Evolutionary conservation across 495 filamentous ascomycete genomes (phyloP).

Genomic region (Penicillium cinerascens): DNA sequence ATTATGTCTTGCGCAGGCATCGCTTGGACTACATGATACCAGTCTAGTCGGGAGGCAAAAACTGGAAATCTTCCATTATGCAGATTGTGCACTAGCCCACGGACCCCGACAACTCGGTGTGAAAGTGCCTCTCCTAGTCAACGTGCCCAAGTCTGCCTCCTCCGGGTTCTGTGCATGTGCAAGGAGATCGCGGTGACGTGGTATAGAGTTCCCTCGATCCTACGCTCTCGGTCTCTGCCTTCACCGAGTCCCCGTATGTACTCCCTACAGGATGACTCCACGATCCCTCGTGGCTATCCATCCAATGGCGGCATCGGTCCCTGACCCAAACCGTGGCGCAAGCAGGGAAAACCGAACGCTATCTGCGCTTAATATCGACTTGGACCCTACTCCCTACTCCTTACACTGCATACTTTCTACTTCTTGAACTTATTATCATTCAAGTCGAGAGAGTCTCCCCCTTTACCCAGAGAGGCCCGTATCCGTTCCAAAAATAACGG

Average conservation of each 20-base stretch:
- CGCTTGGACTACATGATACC: too few species aligned
- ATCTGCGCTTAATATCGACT: neutral
- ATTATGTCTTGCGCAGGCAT: too few species aligned
- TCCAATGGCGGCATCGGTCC: neutral
- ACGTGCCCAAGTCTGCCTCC: neutral
- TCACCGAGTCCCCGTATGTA: neutral
- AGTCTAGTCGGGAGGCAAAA: too few species aligned
- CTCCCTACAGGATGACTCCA: neutral
- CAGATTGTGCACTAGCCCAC: neutral
- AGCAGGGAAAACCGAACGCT: neutral
- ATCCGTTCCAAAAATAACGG: conserved; percentile 13
- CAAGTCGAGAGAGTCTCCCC: neutral
- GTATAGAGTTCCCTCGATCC: neutral
- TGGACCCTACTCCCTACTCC: too few species aligned
- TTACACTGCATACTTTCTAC: neutral
- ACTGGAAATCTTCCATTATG: neutral
- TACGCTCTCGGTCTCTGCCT: neutral
- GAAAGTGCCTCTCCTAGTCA: neutral
- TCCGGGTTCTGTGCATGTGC: conserved; percentile 13
- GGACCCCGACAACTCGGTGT: neutral
- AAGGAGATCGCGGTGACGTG: conserved; percentile 16
- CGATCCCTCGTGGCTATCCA: too few species aligned
- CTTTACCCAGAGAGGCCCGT: neutral
- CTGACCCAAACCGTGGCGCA: conserved; percentile 13
- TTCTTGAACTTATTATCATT: neutral